These are phyloP conservation scores for Sporobolomyces pararoseus DNA, from an alignment of 768 basidiomycete genomes.

Conservation along the genomic window DNA sequence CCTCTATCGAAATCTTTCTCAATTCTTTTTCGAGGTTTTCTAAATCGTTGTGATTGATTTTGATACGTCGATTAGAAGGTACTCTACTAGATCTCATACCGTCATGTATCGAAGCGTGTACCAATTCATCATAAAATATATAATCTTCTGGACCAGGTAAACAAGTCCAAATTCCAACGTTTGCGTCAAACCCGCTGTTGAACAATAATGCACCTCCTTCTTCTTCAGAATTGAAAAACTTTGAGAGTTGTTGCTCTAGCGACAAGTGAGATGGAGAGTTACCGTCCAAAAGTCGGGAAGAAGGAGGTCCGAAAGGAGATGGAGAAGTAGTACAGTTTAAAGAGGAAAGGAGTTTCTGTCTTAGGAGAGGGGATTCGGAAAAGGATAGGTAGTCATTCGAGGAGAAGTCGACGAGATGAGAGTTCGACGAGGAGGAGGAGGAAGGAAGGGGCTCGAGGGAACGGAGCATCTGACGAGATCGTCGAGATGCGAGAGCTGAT, in stretches of 20 bases:
- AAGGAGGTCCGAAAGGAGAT: conserved; percentile 65
- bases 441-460: conserved; percentile 59
- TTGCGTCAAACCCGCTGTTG: conserved; percentile 91
- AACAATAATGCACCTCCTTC: conserved; percentile 65
- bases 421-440: conserved; percentile 47
- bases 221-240: conserved; percentile 23
- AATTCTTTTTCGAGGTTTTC: conserved; percentile 56
- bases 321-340: conserved; percentile 55
- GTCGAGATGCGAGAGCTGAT: conserved; percentile 62
- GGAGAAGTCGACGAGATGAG: conserved; percentile 42
- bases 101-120: conserved; percentile 88
- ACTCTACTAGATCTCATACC: conserved; percentile 66
- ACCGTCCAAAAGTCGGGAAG: conserved; percentile 79
- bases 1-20: neutral
- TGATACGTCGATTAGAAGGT: conserved; percentile 50
- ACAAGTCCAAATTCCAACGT: conserved; percentile 76
- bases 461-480: conserved; percentile 65
- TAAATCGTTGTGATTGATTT: conserved; percentile 68
- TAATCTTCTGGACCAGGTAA: conserved; percentile 74
- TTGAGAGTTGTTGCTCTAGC: conserved; percentile 57
- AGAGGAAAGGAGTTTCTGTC: conserved; percentile 57
- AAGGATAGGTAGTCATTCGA: conserved; percentile 46
- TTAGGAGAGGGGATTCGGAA: conserved; percentile 5
- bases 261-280: conserved; percentile 61
- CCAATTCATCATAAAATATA: conserved; percentile 76